A percentile compares a stretch with the other conserved stretches of the same genome.
Conservation (phyloP, 1,139 yeast species). For the Zygosaccharomyces pseudobailii region DNA sequence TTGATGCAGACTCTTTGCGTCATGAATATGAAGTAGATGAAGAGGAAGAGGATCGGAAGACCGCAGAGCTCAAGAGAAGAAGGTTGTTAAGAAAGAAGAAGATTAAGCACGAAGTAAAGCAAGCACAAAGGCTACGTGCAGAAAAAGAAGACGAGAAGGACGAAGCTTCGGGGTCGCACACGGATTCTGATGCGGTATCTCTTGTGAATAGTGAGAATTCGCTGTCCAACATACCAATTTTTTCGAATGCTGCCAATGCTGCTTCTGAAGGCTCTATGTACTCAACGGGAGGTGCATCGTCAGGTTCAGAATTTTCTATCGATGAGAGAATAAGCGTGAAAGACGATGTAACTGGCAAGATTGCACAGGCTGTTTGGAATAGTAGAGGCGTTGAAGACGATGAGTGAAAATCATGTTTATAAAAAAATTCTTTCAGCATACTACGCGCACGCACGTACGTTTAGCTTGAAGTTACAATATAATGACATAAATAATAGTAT, state of each 20-base stretch:
- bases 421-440: not conserved
- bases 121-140: constrained; percentile 3
- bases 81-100: constrained; percentile 25
- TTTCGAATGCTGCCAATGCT: constrained; percentile 19
- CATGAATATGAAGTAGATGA: constrained; percentile 20
- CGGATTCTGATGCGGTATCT: constrained; percentile 33
- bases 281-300: constrained; percentile 15
- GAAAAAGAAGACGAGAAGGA: not conserved
- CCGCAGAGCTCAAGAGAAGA: constrained; percentile 31
- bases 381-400: constrained; percentile 16
- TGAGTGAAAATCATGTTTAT: not conserved
- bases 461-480: not conserved
- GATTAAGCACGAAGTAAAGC: constrained; percentile 3
- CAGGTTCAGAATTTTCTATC: constrained; percentile 22
- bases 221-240: constrained; percentile 33
- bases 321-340: constrained; percentile 16
- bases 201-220: constrained; percentile 34
- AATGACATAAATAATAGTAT: not conserved
- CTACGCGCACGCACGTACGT: not conserved
- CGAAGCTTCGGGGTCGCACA: constrained; percentile 14
- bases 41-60: constrained; percentile 25
- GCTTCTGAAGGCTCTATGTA: constrained; percentile 15
- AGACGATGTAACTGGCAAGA: constrained; percentile 19
- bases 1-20: constrained; percentile 32
- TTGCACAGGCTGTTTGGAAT: constrained; percentile 27